Evolutionary conservation across 257 asterid genomes (phyloP).

Genomic region (Ophiorrhiza pumila): DNA sequence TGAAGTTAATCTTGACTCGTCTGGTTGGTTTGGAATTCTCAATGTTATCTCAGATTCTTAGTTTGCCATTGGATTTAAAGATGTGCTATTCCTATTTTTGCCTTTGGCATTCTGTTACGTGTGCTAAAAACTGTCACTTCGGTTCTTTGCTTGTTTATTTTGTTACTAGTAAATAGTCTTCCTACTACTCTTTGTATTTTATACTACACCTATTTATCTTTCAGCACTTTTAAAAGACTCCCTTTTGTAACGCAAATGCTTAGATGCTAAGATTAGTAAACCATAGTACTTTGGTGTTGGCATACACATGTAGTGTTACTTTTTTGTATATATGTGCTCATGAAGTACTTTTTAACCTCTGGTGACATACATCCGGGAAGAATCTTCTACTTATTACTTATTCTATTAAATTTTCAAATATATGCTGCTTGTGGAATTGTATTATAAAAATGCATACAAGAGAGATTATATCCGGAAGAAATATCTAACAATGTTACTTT

Average conservation of each 20-base stretch:
- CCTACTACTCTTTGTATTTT: not conserved
- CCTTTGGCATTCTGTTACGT: not conserved
- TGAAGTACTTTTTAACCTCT: not conserved
- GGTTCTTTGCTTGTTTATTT: not conserved
- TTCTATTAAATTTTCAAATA: not conserved
- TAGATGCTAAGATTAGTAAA: not conserved
- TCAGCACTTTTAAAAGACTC: not conserved
- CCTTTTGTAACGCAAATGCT: not conserved
- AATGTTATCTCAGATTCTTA: not conserved
- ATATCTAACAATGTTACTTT: constrained; percentile 11
- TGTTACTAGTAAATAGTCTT: not conserved
- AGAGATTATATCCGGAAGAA: not conserved
- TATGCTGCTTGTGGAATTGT: too few relatives aligned
- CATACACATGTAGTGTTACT: not conserved
- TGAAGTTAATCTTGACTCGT: constrained; percentile 74
- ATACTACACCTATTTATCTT: not conserved
- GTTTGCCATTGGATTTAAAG: not conserved
- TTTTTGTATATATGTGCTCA: not conserved
- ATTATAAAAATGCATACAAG: not conserved
- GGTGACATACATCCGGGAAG: not conserved
- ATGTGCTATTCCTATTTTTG: not conserved
- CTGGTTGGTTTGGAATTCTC: constrained; percentile 50
- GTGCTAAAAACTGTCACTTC: not conserved
- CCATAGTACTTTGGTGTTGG: not conserved
- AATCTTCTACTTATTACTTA: not conserved